Evolutionary conservation across 2,329 filamentous ascomycete genomes (phyloP).

Genomic region (Pseudogymnoascus sp.): DNA sequence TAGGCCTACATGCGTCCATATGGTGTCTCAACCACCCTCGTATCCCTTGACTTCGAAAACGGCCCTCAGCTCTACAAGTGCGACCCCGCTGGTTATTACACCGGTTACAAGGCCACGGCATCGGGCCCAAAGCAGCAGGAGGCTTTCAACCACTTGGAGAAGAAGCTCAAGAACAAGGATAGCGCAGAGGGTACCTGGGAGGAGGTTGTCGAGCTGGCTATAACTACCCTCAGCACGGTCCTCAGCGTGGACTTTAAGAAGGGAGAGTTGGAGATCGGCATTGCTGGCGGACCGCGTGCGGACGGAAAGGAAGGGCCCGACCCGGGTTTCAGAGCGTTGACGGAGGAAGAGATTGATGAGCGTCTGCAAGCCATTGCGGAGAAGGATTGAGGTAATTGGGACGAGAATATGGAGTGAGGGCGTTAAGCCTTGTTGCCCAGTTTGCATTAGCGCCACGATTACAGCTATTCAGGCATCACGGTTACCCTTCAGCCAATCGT

Average conservation of each 20-base stretch:
- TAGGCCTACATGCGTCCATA: conserved; percentile 97
- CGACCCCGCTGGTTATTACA: conserved; percentile 95
- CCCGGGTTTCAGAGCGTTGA: conserved; percentile 76
- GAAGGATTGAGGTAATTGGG: conserved; percentile 67
- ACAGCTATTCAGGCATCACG: conserved; percentile 8
- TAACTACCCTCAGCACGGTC: conserved; percentile 90
- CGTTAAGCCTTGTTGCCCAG: conserved; percentile 7
- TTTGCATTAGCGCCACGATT: conserved; percentile 4
- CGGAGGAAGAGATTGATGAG: conserved; percentile 97
- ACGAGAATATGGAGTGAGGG: neutral
- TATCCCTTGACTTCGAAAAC: conserved; percentile 86
- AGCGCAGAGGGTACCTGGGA: conserved; percentile 87
- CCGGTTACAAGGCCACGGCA: conserved; percentile 96
- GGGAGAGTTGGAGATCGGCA: conserved; percentile 94
- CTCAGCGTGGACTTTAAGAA: conserved; percentile 99
- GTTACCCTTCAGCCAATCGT: neutral
- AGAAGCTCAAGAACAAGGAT: conserved; percentile 99
- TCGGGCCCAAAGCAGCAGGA: conserved; percentile 98
- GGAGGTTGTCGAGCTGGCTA: conserved; percentile 94
- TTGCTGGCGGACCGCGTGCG: conserved; percentile 79
- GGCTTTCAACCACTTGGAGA: conserved; percentile 96
- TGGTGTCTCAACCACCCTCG: conserved; percentile 89
- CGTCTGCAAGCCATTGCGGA: conserved; percentile 95
- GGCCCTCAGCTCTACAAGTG: conserved; percentile 97
- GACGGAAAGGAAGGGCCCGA: conserved; percentile 81